These are phyloP conservation scores for Fraxinus nigra DNA, from an alignment of 305 asterid species.

Conservation along the genomic window DNA sequence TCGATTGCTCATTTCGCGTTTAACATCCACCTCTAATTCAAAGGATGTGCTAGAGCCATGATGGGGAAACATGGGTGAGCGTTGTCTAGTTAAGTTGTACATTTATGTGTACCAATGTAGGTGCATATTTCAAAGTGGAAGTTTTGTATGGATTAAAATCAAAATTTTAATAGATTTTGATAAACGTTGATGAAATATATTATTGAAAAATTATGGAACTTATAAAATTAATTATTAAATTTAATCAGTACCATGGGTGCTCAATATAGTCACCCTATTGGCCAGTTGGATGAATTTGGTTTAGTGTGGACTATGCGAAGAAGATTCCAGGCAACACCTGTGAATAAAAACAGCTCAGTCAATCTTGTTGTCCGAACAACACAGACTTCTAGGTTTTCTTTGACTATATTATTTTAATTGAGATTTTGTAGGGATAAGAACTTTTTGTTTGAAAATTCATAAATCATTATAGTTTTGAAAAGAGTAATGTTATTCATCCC, in stretches of 20 bases:
- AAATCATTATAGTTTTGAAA: background rate
- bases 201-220: too few relatives aligned
- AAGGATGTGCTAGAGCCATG: background rate
- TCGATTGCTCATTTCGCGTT: background rate
- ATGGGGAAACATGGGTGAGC: background rate
- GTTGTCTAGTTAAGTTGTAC: conserved; percentile 16
- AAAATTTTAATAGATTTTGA: too few relatives aligned
- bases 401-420: background rate
- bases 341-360: background rate
- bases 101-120: conserved; percentile 19
- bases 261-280: conserved; percentile 17
- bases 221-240: too few relatives aligned
- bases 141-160: too few relatives aligned
- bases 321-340: background rate
- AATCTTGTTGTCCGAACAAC: background rate
- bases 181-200: too few relatives aligned
- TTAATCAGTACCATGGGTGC: too few relatives aligned
- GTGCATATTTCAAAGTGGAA: conserved; percentile 14
- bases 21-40: background rate
- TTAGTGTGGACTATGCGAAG: conserved; percentile 22
- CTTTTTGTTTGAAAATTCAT: background rate
- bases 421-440: background rate
- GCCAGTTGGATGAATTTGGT: conserved; percentile 23
- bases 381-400: background rate
- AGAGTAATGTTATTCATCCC: too few relatives aligned